Base-by-base conservation (phyloP, 2,329 filamentous ascomycete genomes). In the Dothidotthia symphoricarpi region DNA sequence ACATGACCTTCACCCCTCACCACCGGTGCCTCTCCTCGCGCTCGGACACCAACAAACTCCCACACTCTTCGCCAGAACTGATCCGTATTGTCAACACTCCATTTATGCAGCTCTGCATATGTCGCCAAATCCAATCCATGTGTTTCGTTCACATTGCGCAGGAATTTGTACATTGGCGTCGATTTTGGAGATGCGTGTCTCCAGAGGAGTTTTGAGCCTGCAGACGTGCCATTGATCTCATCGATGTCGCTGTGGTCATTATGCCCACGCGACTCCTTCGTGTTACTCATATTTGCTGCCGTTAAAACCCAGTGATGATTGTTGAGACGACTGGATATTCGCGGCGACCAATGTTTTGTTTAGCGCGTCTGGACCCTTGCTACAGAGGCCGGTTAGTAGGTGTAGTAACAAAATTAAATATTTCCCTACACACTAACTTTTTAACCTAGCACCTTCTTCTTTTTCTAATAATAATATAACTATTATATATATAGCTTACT, bases 51-150 rank as follows among this genome's bases (percentile, higher is more conserved):
- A 3, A 86, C 86, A 66, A 85, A 90, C 28, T 86, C 74, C 90
- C 90, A 96, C 8, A 88, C 78, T 38, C 89, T 83, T 33, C 78
- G 81, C 91, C 91, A 97, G 65, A 96, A 95, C 1, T 76, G 71
- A 16, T 81, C 76, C 6, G 88, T 76, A 53, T 91, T 75, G 6
- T 84, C 78, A 47, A 93, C 77, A 50, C 88, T 95, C 91, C 91
- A 97, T 61, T 78, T 71, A 70, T 91, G 86, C 7, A 97, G 76
- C n/a, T 80, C 80, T 14, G 82, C 70, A 59, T 95, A 95, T 46
- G 75, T 80, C 13, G 74, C 63, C 31, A 93, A 72, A 15, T 72
- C 62, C 39, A 88, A 66, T 9, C 71, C 68, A 58, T 90, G 78
- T 55, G 84, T 85, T 45, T 77, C 62, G 66, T 85, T 88, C 49